Conservation (phyloP, 805 yeast species). For the Yamadazyma insecticola region DNA sequence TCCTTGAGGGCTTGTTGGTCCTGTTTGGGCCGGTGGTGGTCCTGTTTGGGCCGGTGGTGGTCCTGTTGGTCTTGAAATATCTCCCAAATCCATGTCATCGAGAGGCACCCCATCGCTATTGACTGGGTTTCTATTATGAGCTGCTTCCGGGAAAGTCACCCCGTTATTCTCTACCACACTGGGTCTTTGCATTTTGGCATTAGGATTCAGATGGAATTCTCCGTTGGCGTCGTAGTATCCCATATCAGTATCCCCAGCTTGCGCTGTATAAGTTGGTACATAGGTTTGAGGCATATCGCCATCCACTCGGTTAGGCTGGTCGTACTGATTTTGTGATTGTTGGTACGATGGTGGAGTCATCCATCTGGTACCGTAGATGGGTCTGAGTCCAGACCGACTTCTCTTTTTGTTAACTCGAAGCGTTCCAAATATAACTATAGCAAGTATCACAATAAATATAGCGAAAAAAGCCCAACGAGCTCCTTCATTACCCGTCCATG, state of each 20-base stretch:
- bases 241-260: conserved; percentile 67
- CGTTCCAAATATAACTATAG: conserved; percentile 46
- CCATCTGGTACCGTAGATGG: conserved; percentile 78
- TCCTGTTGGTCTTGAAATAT: conserved; percentile 3
- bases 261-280: conserved; percentile 67
- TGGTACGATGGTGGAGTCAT: conserved; percentile 78
- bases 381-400: conserved; percentile 44
- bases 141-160: no score
- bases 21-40: no score
- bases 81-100: conserved; percentile 1
- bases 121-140: no score
- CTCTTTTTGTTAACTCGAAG: conserved; percentile 54
- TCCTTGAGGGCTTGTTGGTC: no score
- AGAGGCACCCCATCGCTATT: no score
- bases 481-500: conserved; percentile 15
- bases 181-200: no score
- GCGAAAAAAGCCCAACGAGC: conserved; percentile 68
- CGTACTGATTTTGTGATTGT: conserved; percentile 59
- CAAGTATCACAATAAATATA: conserved; percentile 46
- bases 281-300: conserved; percentile 37
- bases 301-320: conserved; percentile 37
- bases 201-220: conserved; percentile 31
- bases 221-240: conserved; percentile 74
- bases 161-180: no score
- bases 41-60: conserved; percentile 3